Base-by-base conservation (phyloP, 306 rosid species). In the Dalbergia oliveri region DNA sequence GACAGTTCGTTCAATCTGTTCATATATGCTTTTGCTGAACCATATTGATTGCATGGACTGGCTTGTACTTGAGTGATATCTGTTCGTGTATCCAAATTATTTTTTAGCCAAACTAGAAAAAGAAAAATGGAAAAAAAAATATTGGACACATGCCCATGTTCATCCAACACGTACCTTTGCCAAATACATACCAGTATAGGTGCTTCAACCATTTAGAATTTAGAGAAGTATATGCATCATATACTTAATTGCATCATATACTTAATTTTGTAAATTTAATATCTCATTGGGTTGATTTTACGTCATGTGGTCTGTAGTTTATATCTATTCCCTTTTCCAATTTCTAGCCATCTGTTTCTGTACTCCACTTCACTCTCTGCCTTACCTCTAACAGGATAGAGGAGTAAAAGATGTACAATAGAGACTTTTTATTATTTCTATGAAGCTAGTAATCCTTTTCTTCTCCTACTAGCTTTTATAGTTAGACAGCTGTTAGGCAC, bases 1-100 rank as follows among this genome's bases (percentile, higher is more conserved):
- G 76, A 79, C 85, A 90, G 97, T 90, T 81, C 51, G 83, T 79
- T 73, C 61, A 72, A 18, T 73, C 44, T 78, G 51, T 58, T 41
- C 51, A 12, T 56, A 58, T 44, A 15, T 35, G 15, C 51, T 51
- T 47, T 54, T 57, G 45, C 76, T 66, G 1, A 74, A 58, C 71
- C 9, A 11, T 57, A 16, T 39, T 41, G 18, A 21, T 72, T 72
- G 37, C 51, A 19, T 39, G 56, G 26, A 53, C 51, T 54, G 60
- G 60, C 26, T 54, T n/a, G 9, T 54, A 16, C 21, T 15, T n/a
- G 23, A 15, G 26, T 4, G 26, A 16, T 16, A n/a, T 54, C 26
- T 6, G 60, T 18, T 54, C 21, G 0, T n/a, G 26, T 6, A 54
- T 54, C 60, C 60, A n/a, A 10, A 54, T 23, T 16, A 16, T 7